Evolutionary conservation across 495 filamentous ascomycete genomes (phyloP).

Genomic region (Xeromyces bisporus): DNA sequence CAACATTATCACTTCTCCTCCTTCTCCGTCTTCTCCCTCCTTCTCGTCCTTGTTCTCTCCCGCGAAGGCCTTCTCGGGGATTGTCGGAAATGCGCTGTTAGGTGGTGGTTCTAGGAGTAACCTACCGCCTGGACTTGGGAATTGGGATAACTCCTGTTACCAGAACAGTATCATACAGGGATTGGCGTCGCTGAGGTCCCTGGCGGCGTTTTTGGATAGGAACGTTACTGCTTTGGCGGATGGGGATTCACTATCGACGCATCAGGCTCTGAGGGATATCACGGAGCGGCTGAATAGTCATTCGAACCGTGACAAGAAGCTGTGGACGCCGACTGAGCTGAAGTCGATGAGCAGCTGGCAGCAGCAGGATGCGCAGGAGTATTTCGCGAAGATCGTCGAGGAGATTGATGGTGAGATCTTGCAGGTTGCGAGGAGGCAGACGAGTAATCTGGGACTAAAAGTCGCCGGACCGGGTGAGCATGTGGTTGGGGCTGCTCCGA

Average conservation of each 20-base stretch:
- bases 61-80: slow-evolving; percentile 23
- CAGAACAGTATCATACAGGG: slow-evolving; percentile 92
- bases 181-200: slow-evolving; percentile 53
- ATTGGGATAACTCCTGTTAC: slow-evolving; percentile 90
- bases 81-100: slow-evolving; percentile 22
- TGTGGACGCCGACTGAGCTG: slow-evolving; percentile 62
- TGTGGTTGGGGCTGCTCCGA: slow-evolving; percentile 14
- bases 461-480: slow-evolving; percentile 22
- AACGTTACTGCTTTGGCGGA: slow-evolving; percentile 28
- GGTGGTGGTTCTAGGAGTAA: slow-evolving; percentile 15
- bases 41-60: slow-evolving; percentile 34
- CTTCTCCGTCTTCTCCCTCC: slow-evolving; percentile 10
- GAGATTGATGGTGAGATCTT: slow-evolving; percentile 66
- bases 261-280: slow-evolving; percentile 42
- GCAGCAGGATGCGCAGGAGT: slow-evolving; percentile 98
- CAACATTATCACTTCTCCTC: too few species aligned
- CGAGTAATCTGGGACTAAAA: slow-evolving; percentile 27
- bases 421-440: slow-evolving; percentile 27
- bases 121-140: slow-evolving; percentile 62
- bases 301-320: slow-evolving; percentile 45
- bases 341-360: slow-evolving; percentile 86
- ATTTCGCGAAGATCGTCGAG: slow-evolving; percentile 78
- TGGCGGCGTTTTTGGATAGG: slow-evolving; percentile 33
- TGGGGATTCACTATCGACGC: slow-evolving; percentile 26
- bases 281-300: slow-evolving; percentile 49